Conservation (phyloP, 495 filamentous ascomycete species). For the Hyaloscypha finlandica region DNA sequence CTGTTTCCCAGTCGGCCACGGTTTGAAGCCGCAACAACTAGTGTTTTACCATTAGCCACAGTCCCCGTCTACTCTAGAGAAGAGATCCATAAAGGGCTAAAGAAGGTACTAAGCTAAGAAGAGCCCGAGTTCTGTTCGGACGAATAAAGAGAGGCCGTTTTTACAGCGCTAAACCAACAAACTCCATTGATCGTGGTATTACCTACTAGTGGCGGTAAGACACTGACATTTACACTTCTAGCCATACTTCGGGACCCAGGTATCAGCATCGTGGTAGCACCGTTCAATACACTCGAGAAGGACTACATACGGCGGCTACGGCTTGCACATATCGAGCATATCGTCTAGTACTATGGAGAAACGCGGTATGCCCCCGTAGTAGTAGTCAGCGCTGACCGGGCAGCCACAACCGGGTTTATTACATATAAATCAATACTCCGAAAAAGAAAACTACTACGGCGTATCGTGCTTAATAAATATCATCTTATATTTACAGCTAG, state of each 20-base stretch:
- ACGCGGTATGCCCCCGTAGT: not conserved
- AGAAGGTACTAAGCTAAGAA: too few relatives aligned
- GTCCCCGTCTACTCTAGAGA: too few relatives aligned
- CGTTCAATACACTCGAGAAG: conserved; percentile 5
- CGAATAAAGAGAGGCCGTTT: conserved; percentile 1
- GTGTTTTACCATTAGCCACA: too few relatives aligned
- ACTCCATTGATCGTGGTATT: conserved; percentile 8
- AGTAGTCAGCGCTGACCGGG: conserved; percentile 15
- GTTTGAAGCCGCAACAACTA: too few relatives aligned
- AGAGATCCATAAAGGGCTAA: too few relatives aligned
- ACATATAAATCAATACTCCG: not conserved
- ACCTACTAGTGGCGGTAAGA: conserved; percentile 6
- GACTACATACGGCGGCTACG: not conserved
- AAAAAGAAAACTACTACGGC: not conserved
- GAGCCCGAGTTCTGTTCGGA: conserved; percentile 3
- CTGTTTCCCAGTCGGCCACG: too few relatives aligned
- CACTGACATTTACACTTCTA: conserved; percentile 7
- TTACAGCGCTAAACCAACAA: not conserved
- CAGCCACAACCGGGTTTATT: conserved; percentile 1
- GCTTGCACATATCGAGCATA: not conserved
- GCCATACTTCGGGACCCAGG: not conserved
- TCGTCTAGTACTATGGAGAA: not conserved
- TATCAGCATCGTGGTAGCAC: conserved; percentile 6
- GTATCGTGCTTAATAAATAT: conserved; percentile 7
- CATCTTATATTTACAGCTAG: conserved; percentile 9